Conservation (phyloP, 2,329 filamentous ascomycete species). For the Clarireedia monteithiana region DNA sequence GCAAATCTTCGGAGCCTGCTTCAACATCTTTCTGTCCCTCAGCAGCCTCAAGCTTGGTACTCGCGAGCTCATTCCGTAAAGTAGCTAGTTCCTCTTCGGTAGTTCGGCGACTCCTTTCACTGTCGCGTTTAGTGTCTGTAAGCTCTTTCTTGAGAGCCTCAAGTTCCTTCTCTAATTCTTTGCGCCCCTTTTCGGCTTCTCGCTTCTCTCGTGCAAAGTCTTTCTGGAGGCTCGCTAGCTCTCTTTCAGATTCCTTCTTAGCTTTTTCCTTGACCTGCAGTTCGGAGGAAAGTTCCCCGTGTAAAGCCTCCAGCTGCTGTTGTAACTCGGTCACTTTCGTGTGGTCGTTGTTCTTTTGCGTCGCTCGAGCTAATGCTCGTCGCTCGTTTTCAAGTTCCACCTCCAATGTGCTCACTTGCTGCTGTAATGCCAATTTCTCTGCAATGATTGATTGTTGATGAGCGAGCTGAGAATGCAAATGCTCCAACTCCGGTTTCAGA, state of each 20-base stretch:
- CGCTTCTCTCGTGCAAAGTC: conserved; percentile 29
- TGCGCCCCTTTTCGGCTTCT: conserved; percentile 21
- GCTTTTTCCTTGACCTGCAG: conserved; percentile 25
- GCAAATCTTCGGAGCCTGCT: conserved; percentile 32
- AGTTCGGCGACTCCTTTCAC: conserved; percentile 36
- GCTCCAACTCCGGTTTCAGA: conserved; percentile 54
- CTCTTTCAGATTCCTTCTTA: conserved; percentile 28
- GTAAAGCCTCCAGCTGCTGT: conserved; percentile 34
- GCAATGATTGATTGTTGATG: conserved; percentile 61
- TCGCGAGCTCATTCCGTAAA: conserved; percentile 27
- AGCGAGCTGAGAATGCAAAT: conserved; percentile 48
- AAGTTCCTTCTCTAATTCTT: conserved; percentile 21
- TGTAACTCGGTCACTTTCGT: conserved; percentile 34
- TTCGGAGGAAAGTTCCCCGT: conserved; percentile 30
- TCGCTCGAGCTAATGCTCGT: conserved; percentile 53
- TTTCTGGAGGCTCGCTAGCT: conserved; percentile 31
- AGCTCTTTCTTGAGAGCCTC: conserved; percentile 28
- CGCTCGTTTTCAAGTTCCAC: conserved; percentile 79
- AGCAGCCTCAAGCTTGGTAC: conserved; percentile 34
- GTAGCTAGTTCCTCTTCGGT: conserved; percentile 26
- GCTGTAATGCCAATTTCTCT: conserved; percentile 74
- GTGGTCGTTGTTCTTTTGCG: conserved; percentile 34
- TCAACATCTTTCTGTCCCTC: conserved; percentile 43
- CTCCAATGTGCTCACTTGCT: conserved; percentile 68
- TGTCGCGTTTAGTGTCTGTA: conserved; percentile 30